Conservation (phyloP, 345 rosid genomes). For the Eucalyptus regnans region DNA sequence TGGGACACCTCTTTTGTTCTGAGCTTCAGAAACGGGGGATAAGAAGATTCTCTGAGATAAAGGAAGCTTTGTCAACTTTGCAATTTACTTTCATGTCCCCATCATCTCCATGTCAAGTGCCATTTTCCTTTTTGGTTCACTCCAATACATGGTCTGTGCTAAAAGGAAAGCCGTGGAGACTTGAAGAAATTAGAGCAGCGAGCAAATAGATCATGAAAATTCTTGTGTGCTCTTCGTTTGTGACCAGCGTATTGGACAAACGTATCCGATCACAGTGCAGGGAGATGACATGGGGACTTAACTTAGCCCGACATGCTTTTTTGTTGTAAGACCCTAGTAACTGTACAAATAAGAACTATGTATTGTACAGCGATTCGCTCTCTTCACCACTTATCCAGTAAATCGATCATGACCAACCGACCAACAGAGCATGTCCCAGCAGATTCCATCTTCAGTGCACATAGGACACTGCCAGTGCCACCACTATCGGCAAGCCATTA, state of each 20-base stretch:
- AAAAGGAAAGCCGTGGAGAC: not conserved
- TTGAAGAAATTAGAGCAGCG: not conserved
- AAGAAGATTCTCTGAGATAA: not conserved
- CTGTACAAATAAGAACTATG: not conserved
- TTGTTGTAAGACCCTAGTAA: not conserved
- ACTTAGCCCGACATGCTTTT: not conserved
- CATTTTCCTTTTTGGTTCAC: not conserved
- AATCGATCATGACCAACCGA: not conserved
- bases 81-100: not conserved
- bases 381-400: not conserved
- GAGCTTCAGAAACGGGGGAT: slow-evolving; percentile 3
- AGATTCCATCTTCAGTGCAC: not conserved
- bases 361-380: not conserved
- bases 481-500: not conserved
- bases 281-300: not conserved
- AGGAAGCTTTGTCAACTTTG: not conserved
- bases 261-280: not conserved
- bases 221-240: not conserved
- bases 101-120: not conserved
- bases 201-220: not conserved
- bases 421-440: not conserved
- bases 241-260: not conserved
- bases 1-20: slow-evolving; percentile 17
- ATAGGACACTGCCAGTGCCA: not conserved
- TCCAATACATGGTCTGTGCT: not conserved